Evolutionary conservation across 106 monocot genomes (phyloP).

Genomic region (Platanthera guangdongensis): DNA sequence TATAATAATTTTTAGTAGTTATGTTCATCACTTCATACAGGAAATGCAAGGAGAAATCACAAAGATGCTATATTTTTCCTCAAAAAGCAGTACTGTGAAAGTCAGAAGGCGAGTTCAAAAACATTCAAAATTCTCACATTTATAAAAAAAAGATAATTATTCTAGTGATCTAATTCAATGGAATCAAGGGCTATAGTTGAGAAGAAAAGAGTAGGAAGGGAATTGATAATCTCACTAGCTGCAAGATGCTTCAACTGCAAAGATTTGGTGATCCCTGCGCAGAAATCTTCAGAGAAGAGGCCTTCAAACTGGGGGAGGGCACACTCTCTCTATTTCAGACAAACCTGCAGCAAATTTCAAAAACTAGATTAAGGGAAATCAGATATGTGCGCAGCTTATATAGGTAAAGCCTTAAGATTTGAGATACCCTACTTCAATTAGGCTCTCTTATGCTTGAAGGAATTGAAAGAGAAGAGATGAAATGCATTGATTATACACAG

Average conservation of each 20-base stretch:
- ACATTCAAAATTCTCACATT: neutral
- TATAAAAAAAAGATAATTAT: neutral
- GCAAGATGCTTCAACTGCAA: constrained; percentile 73
- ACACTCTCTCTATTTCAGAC: constrained; percentile 48
- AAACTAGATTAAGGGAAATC: neutral
- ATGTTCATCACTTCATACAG: no score
- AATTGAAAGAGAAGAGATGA: no score
- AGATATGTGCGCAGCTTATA: neutral
- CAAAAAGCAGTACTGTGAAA: neutral
- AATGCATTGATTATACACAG: no score
- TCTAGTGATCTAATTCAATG: no score
- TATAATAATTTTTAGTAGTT: no score
- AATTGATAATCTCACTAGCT: constrained; percentile 16
- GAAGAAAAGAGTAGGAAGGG: neutral
- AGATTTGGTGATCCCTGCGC: constrained; percentile 45
- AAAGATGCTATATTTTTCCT: no score
- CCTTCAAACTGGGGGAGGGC: constrained; percentile 34
- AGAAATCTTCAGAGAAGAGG: constrained; percentile 40
- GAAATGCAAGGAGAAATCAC: no score
- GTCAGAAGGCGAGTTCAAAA: neutral
- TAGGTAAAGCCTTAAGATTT: neutral
- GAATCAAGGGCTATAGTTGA: neutral
- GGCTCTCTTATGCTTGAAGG: no score
- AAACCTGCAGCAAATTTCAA: constrained; percentile 38
- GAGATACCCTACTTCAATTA: neutral